These are phyloP conservation scores for Arctium minus DNA, from an alignment of 129 eudicot species.

Conservation along the genomic window DNA sequence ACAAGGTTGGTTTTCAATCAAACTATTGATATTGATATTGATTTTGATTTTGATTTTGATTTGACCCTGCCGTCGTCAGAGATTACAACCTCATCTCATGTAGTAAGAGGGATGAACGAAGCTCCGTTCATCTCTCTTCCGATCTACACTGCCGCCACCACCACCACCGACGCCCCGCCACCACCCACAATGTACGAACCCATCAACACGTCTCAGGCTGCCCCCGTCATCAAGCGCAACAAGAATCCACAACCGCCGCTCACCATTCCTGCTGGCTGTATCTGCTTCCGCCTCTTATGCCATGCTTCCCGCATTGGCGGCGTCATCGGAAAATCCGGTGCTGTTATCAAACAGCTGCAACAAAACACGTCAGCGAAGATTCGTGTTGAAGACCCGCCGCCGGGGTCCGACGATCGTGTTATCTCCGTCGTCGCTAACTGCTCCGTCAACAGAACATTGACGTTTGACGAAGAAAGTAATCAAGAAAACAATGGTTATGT, in stretches of 20 bases:
- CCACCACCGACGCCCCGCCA: slow-evolving; percentile 20
- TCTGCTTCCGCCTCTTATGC: slow-evolving; percentile 57
- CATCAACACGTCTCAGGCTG: slow-evolving; percentile 1
- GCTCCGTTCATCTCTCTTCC: slow-evolving; percentile 29
- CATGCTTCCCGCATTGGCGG: slow-evolving; percentile 68
- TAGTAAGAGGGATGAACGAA: not conserved
- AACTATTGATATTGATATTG: not conserved
- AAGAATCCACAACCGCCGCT: slow-evolving; percentile 25
- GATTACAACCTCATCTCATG: not conserved
- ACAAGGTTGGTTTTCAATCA: not conserved
- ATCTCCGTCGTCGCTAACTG: slow-evolving; percentile 36
- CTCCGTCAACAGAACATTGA: slow-evolving; percentile 8
- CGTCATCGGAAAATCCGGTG: slow-evolving; percentile 71
- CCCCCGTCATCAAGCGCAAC: slow-evolving; percentile 25
- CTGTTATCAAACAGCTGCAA: slow-evolving; percentile 50
- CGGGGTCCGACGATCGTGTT: slow-evolving; percentile 39
- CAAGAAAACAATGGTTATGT: not conserved
- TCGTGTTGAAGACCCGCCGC: slow-evolving; percentile 51
- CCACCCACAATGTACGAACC: slow-evolving; percentile 5
- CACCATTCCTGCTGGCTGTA: slow-evolving; percentile 33
- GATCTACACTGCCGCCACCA: slow-evolving; percentile 31
- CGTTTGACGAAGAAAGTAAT: slow-evolving; percentile 3
- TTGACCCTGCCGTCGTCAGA: not conserved
- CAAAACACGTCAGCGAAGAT: slow-evolving; percentile 44
- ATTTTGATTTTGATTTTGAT: not conserved